These are phyloP conservation scores for Glaciozyma antarctica DNA, from an alignment of 768 basidiomycete species.

Conservation along the genomic window DNA sequence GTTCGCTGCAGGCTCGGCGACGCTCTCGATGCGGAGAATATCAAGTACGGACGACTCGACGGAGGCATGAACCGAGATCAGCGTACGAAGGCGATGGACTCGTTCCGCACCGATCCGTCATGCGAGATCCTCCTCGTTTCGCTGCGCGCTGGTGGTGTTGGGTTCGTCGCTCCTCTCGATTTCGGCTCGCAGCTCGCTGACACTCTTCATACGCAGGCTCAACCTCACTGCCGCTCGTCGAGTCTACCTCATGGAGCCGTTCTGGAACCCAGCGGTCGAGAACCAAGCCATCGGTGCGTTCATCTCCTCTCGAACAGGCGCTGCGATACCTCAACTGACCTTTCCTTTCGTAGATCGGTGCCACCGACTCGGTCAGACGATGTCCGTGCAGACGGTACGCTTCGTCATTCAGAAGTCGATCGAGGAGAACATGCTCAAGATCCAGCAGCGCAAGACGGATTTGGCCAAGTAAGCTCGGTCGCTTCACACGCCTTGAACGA, in stretches of 20 bases:
- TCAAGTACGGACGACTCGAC: conserved; percentile 83
- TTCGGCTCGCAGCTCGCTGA: background rate
- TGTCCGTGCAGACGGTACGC: conserved; percentile 82
- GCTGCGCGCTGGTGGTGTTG: conserved; percentile 92
- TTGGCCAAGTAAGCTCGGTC: conserved; percentile 54
- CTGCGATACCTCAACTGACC: conserved; percentile 6
- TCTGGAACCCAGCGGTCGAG: conserved; percentile 34
- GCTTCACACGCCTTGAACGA: background rate
- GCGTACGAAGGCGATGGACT: conserved; percentile 81
- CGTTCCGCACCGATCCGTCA: conserved; percentile 74
- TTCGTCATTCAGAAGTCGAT: conserved; percentile 90
- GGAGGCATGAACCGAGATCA: conserved; percentile 98
- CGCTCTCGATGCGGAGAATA: conserved; percentile 69
- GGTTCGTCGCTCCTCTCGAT: conserved; percentile 16
- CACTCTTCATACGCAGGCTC: conserved; percentile 43
- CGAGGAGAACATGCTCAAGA: conserved; percentile 81
- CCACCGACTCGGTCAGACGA: conserved; percentile 90
- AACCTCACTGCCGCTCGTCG: conserved; percentile 90
- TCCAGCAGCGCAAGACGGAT: conserved; percentile 84
- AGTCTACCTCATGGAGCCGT: conserved; percentile 67
- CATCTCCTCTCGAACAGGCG: background rate
- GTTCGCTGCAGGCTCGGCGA: conserved; percentile 40
- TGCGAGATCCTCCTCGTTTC: conserved; percentile 94
- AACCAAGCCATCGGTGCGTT: conserved; percentile 73
- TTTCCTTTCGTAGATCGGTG: background rate